Conservation (phyloP, 345 rosid species). For the Melaleuca alternifolia region DNA sequence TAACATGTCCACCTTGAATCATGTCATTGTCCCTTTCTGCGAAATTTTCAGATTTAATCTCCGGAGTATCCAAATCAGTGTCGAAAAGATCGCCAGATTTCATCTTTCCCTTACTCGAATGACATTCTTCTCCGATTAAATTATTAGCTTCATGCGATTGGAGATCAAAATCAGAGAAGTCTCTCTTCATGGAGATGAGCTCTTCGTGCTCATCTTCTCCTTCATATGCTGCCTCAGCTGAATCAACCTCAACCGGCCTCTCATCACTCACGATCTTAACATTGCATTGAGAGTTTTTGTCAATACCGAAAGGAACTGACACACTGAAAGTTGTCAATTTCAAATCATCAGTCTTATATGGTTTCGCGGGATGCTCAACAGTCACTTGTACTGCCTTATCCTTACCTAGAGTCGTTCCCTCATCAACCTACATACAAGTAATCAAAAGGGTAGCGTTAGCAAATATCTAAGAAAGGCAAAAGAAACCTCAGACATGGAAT, state of each 20-base stretch:
- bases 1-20: constrained; percentile 51
- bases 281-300: constrained; percentile 7
- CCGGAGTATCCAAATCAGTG: neutral
- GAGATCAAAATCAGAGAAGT: constrained; percentile 43
- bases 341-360: constrained; percentile 33
- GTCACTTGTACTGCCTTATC: constrained; percentile 33
- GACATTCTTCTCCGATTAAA: neutral
- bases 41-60: constrained; percentile 5
- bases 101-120: neutral
- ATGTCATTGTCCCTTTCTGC: constrained; percentile 9
- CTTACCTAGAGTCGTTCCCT: constrained; percentile 5
- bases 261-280: constrained; percentile 20
- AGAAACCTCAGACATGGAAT: neutral
- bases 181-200: constrained; percentile 41
- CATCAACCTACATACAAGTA: neutral
- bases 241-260: constrained; percentile 19
- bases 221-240: constrained; percentile 45
- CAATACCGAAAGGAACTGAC: constrained; percentile 9
- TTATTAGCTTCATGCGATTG: constrained; percentile 11
- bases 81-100: neutral
- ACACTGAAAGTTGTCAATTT: constrained; percentile 21
- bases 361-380: constrained; percentile 41
- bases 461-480: neutral
- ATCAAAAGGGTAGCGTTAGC: neutral
- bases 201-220: constrained; percentile 77